A percentile compares a stretch with the other conserved stretches of the same genome.
Evolutionary conservation across 345 rosid genomes (phyloP).

Genomic region (Bruguiera gymnorhiza): DNA sequence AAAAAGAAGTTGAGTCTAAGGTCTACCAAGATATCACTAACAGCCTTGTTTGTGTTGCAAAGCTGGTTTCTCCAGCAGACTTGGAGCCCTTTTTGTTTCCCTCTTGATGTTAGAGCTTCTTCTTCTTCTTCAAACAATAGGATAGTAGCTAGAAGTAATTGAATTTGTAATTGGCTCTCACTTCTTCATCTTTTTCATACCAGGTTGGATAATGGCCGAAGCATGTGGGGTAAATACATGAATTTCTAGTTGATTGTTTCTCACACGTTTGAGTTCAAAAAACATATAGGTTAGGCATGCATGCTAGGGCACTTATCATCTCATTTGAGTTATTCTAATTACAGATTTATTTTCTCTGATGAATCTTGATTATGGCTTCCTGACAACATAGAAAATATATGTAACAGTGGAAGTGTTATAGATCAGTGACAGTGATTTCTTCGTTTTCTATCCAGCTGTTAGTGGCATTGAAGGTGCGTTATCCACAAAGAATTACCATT

Average conservation of each 20-base stretch:
- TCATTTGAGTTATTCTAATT: not conserved
- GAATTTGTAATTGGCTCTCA: too few relatives aligned
- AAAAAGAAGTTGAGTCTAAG: not conserved
- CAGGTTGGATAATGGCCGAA: too few relatives aligned
- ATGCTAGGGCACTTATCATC: not conserved
- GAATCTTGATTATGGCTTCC: not conserved
- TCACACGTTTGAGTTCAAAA: not conserved
- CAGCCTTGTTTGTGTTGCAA: not conserved
- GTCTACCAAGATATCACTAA: not conserved
- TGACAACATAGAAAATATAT: not conserved
- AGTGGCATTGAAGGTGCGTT: constrained; percentile 84
- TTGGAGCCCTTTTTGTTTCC: not conserved
- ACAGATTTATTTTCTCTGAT: not conserved
- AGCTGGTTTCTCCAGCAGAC: not conserved
- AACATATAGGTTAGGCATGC: not conserved
- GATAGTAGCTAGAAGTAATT: too few relatives aligned
- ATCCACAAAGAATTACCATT: constrained; percentile 84
- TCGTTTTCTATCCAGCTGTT: constrained; percentile 45
- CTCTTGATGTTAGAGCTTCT: not conserved
- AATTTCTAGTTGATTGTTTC: too few relatives aligned
- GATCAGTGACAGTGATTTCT: not conserved
- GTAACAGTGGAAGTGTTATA: not conserved
- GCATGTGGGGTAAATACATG: too few relatives aligned
- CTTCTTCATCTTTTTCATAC: not conserved
- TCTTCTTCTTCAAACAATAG: too few relatives aligned